Conservation (phyloP, 2,329 filamentous ascomycete genomes). For the Coniochaeta pulveracea region DNA sequence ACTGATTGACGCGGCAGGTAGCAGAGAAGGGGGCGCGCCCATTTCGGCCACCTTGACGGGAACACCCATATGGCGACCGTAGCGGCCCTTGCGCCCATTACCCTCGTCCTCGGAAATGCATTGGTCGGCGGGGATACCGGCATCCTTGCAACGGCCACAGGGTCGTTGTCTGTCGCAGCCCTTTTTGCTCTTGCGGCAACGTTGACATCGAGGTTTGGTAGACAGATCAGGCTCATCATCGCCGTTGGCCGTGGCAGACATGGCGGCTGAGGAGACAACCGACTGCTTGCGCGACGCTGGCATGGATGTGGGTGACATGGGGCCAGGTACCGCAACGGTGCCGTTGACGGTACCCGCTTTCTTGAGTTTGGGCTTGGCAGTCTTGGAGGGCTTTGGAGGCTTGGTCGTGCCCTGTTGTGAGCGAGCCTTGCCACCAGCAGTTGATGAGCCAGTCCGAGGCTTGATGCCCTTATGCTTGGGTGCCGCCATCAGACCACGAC, state of each 20-base stretch:
- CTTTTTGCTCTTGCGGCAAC: slow-evolving; percentile 99
- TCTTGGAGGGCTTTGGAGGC: slow-evolving; percentile 24
- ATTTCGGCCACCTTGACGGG: slow-evolving; percentile 48
- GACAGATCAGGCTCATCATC: slow-evolving; percentile 89
- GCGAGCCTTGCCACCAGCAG: slow-evolving; percentile 28
- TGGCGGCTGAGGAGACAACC: slow-evolving; percentile 42
- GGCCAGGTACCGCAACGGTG: slow-evolving; percentile 7
- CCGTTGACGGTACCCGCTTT: slow-evolving; percentile 30
- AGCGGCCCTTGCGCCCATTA: slow-evolving; percentile 91
- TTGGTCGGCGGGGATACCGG: slow-evolving; percentile 82
- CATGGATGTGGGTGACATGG: slow-evolving; percentile 55
- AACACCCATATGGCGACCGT: slow-evolving; percentile 62
- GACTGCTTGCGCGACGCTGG: slow-evolving; percentile 69
- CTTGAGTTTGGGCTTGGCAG: slow-evolving; percentile 37
- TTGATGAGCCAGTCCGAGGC: slow-evolving; percentile 18
- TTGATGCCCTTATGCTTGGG: slow-evolving; percentile 28
- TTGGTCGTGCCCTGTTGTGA: slow-evolving; percentile 26
- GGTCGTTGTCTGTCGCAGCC: slow-evolving; percentile 94
- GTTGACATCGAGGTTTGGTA: slow-evolving; percentile 91
- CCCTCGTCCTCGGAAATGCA: slow-evolving; percentile 97
- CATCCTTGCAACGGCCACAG: slow-evolving; percentile 90
- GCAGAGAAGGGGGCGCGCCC: slow-evolving; percentile 19
- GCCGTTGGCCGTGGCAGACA: slow-evolving; percentile 46
- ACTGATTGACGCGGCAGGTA: slow-evolving; percentile 21
- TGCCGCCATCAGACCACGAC: slow-evolving; percentile 23